These are phyloP conservation scores for Gossypium arboreum DNA, from an alignment of 345 rosid species.

Conservation along the genomic window DNA sequence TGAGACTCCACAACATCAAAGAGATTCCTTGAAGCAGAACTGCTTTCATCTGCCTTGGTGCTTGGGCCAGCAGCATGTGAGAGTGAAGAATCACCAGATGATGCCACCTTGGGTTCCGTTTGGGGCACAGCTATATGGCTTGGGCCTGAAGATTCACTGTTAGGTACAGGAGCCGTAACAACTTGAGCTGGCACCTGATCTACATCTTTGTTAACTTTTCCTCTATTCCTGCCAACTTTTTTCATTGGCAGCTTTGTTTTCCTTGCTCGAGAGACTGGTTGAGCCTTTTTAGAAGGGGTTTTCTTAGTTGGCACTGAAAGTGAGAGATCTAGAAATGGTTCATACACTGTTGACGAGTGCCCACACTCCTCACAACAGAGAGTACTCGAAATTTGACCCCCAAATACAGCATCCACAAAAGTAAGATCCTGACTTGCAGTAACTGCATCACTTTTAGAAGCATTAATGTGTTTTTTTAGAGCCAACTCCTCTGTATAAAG, in stretches of 20 bases:
- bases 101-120: slow-evolving; percentile 22
- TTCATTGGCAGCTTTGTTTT: slow-evolving; percentile 70
- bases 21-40: slow-evolving; percentile 29
- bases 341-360: slow-evolving; percentile 80
- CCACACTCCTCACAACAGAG: slow-evolving; percentile 84
- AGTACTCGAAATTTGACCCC: slow-evolving; percentile 84
- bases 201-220: slow-evolving; percentile 44
- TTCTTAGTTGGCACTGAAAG: slow-evolving; percentile 86
- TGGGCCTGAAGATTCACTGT: slow-evolving; percentile 24
- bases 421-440: slow-evolving; percentile 42
- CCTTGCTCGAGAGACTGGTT: slow-evolving; percentile 52
- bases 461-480: slow-evolving; percentile 39
- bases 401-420: slow-evolving; percentile 74
- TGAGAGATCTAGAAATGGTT: slow-evolving; percentile 92
- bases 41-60: slow-evolving; percentile 22
- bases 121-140: slow-evolving; percentile 19
- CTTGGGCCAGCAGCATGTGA: slow-evolving; percentile 24
- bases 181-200: slow-evolving; percentile 31
- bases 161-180: slow-evolving; percentile 25
- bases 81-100: slow-evolving; percentile 27
- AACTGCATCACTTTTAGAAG: slow-evolving; percentile 30
- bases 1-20: slow-evolving; percentile 26
- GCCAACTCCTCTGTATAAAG: slow-evolving; percentile 75
- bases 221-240: slow-evolving; percentile 40
- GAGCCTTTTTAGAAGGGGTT: slow-evolving; percentile 53